phyloP scores from a whole-genome alignment of 805 yeast genomes.

The Martiniozyma abietophila region DNA sequence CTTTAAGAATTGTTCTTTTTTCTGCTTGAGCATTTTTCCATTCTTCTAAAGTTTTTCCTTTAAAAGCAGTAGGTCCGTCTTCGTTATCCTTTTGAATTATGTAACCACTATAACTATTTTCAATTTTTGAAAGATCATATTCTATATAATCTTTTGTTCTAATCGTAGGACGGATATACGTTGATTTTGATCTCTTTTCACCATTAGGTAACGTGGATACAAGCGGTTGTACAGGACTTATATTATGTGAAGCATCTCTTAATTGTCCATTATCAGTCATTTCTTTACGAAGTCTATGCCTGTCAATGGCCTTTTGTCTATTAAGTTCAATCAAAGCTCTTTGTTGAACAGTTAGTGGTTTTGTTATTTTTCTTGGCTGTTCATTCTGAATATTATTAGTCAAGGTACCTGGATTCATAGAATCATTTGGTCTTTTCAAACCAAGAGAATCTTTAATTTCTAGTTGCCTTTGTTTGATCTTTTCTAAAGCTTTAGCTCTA shows the following conservation, averaged over 20 bases:
- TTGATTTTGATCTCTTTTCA: background rate
- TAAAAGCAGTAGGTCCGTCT: conserved; percentile 4
- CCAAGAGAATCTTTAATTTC: conserved; percentile 8
- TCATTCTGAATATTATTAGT: no score
- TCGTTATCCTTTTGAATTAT: conserved; percentile 23
- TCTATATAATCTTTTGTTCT: conserved; percentile 63
- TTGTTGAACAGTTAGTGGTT: conserved; percentile 39
- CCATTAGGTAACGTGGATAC: conserved; percentile 3
- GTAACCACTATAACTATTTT: conserved; percentile 83
- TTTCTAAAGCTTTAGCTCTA: conserved; percentile 51
- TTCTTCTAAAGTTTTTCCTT: conserved; percentile 37
- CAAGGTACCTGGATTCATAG: no score
- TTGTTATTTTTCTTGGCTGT: background rate
- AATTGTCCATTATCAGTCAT: conserved; percentile 8
- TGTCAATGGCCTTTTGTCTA: conserved; percentile 42
- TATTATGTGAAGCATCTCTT: conserved; percentile 18
- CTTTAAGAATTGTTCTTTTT: conserved; percentile 20
- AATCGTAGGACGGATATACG: conserved; percentile 36
- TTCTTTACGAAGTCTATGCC: conserved; percentile 14
- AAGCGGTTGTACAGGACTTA: conserved; percentile 7
- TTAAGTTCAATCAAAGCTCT: conserved; percentile 40
- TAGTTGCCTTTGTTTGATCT: conserved; percentile 38
- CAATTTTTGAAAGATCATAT: conserved; percentile 85
- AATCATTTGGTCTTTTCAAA: no score
- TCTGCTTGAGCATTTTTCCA: conserved; percentile 45